Evolutionary conservation across 139 green algal genomes (phyloP), one percentile per base, ranked within the genome.

Genomic region (Tetratostichococcus sp.): DNA sequence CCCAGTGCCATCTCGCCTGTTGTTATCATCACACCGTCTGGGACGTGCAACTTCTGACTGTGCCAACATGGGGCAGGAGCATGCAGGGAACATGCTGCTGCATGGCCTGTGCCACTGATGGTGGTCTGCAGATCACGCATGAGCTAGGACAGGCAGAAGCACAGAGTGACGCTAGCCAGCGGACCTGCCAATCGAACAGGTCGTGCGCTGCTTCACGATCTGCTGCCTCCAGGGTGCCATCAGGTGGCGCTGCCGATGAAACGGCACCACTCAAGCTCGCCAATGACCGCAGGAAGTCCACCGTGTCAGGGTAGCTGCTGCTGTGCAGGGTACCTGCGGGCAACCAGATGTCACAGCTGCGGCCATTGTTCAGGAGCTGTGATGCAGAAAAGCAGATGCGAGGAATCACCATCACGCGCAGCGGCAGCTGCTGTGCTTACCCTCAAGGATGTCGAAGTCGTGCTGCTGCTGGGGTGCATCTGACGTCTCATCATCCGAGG

Each of bases 121-220:
- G n/a, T n/a, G n/a, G n/a, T n/a, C n/a, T n/a, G n/a, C n/a, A n/a
- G n/a, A n/a, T n/a, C n/a, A n/a, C n/a, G n/a, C n/a, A n/a, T n/a
- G n/a, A n/a, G n/a, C n/a, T n/a, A n/a, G n/a, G n/a, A n/a, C n/a
- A n/a, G n/a, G n/a, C n/a, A 25, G 66, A 71, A 31, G 26, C 66
- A 31, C 16, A n/a, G n/a, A n/a, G n/a, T n/a, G n/a, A n/a, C n/a
- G n/a, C n/a, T n/a, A n/a, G n/a, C n/a, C n/a, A n/a, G n/a, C n/a
- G n/a, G n/a, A n/a, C 83, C 67, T 87, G 58, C 35, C 77, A 81
- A n/a, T 65, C 42, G 83, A 94, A 95, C 43, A 94, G 78, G 6
- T 70, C 67, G 0, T 62, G 34, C 0, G 88, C 90, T 30, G 89
- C 89, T 8, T 75, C 34, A 0, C 72, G 1, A 71, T 95, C 89